phyloP scores from a whole-genome alignment of 192 early-diverging fungal species.

The Irineochytrium annulatum region DNA sequence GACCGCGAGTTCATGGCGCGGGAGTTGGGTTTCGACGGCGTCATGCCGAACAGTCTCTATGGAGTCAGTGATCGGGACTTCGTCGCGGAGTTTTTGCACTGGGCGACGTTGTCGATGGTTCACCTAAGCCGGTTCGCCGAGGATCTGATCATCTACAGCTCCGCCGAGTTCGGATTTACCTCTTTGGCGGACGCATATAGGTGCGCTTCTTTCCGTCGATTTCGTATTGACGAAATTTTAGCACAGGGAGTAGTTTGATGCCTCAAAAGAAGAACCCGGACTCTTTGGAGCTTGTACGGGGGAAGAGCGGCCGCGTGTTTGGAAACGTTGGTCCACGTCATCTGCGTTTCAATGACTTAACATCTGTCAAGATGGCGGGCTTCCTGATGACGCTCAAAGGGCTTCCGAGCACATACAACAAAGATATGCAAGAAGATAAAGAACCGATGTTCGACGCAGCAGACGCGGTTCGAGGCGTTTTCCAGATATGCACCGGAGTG shows the following conservation, averaged over 20 bases:
- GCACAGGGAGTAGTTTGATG: slow-evolving; percentile 96
- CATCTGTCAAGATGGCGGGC: slow-evolving; percentile 67
- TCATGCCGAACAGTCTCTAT: slow-evolving; percentile 87
- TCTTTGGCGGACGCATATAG: slow-evolving; percentile 92
- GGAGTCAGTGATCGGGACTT: slow-evolving; percentile 95
- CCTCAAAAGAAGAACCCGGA: slow-evolving; percentile 99
- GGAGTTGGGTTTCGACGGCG: slow-evolving; percentile 80
- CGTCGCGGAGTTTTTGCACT: slow-evolving; percentile 95
- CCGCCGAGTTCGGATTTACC: slow-evolving; percentile 93
- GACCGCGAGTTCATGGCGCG: slow-evolving; percentile 86
- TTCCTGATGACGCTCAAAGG: slow-evolving; percentile 99
- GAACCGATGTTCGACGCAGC: slow-evolving; percentile 96
- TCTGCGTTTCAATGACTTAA: neutral
- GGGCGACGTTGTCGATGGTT: slow-evolving; percentile 85
- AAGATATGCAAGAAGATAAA: slow-evolving; percentile 99
- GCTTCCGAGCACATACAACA: slow-evolving; percentile 96
- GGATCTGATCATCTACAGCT: slow-evolving; percentile 93
- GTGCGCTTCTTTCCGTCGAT: slow-evolving; percentile 27
- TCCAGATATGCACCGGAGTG: slow-evolving; percentile 91
- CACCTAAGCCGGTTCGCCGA: slow-evolving; percentile 89
- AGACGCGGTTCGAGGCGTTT: slow-evolving; percentile 81
- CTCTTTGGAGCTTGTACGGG: slow-evolving; percentile 89
- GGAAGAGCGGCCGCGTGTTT: slow-evolving; percentile 95
- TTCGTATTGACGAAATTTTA: slow-evolving; percentile 24
- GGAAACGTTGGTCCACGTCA: slow-evolving; percentile 58